Evolutionary conservation across 768 basidiomycete genomes (phyloP).

Genomic region (Trametes cubensis): DNA sequence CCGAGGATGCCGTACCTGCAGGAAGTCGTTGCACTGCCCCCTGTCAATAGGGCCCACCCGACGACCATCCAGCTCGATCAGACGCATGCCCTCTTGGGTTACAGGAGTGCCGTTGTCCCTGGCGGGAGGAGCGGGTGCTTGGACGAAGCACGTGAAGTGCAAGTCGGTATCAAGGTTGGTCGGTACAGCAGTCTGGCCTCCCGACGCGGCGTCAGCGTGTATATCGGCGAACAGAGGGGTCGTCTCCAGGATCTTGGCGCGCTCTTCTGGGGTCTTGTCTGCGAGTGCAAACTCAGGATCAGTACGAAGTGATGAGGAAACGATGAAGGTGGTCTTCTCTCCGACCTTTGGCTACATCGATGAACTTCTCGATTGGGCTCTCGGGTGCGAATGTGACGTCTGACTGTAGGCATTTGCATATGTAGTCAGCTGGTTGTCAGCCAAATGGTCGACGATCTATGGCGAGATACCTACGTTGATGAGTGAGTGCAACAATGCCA

Average conservation of each 20-base stretch:
- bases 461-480: slow-evolving; percentile 62
- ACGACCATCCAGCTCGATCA: slow-evolving; percentile 86
- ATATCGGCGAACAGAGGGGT: slow-evolving; percentile 78
- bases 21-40: slow-evolving; percentile 60
- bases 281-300: not conserved
- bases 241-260: slow-evolving; percentile 74
- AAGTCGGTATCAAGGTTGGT: slow-evolving; percentile 68
- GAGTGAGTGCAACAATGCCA: slow-evolving; percentile 46
- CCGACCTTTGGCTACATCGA: slow-evolving; percentile 62
- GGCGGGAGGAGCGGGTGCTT: slow-evolving; percentile 52
- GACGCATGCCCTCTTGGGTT: slow-evolving; percentile 37
- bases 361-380: slow-evolving; percentile 67
- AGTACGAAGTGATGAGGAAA: too few species aligned
- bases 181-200: slow-evolving; percentile 72
- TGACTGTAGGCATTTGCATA: slow-evolving; percentile 43
- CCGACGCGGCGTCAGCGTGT: slow-evolving; percentile 67
- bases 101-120: slow-evolving; percentile 32
- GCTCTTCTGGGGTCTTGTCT: slow-evolving; percentile 73
- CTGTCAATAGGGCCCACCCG: slow-evolving; percentile 80
- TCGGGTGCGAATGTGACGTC: slow-evolving; percentile 56
- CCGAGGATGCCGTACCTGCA: slow-evolving; percentile 45
- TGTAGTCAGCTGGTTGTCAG: too few species aligned
- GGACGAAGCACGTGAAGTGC: slow-evolving; percentile 89
- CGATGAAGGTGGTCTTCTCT: not conserved
- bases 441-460: too few species aligned